These are phyloP conservation scores for Tylopilus felleus DNA, from an alignment of 768 basidiomycete species.

Conservation along the genomic window DNA sequence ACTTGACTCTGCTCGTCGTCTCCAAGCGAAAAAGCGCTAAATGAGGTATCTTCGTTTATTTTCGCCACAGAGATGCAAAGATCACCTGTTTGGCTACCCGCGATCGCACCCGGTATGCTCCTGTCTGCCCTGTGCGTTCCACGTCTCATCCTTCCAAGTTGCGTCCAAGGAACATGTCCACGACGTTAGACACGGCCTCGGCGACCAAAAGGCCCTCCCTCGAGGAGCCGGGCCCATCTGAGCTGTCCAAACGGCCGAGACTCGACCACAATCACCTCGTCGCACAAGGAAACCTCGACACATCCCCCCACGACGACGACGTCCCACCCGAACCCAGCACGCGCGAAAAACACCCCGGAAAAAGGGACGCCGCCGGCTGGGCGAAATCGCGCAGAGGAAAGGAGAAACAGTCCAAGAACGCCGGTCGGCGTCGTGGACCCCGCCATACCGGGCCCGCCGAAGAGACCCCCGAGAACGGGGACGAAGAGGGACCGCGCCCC, in stretches of 20 bases:
- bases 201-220: conserved; percentile 4
- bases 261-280: conserved; percentile 1
- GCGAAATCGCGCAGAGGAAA: conserved; percentile 35
- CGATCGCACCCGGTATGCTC: neutral
- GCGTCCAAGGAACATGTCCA: conserved; percentile 1
- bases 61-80: conserved; percentile 10
- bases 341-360: conserved; percentile 4
- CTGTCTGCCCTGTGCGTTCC: neutral
- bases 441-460: conserved; percentile 34
- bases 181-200: neutral
- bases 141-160: neutral
- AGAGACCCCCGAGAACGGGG: conserved; percentile 20
- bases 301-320: neutral
- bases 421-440: conserved; percentile 41
- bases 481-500: conserved; percentile 34
- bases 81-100: neutral
- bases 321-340: neutral
- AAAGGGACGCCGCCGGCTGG: conserved; percentile 31
- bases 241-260: conserved; percentile 12
- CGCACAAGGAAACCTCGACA: neutral
- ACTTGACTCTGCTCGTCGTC: neutral
- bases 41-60: conserved; percentile 15
- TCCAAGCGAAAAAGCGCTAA: neutral
- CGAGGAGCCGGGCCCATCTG: neutral
- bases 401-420: conserved; percentile 36